Base-by-base conservation (phyloP, 345 rosid genomes). In the Eucalyptus globulus region DNA sequence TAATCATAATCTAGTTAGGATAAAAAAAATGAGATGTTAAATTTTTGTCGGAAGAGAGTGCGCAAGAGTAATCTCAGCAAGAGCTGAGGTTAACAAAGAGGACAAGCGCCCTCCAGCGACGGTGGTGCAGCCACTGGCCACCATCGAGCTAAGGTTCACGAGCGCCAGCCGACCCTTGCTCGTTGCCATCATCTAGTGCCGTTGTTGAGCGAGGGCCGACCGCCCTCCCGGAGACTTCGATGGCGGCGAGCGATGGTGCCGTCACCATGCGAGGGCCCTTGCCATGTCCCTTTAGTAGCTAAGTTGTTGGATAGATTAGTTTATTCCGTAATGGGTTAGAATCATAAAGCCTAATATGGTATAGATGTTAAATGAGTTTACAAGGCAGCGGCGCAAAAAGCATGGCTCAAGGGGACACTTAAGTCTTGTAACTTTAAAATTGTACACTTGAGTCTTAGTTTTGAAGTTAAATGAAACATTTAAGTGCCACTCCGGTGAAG, bases 191-290 rank as follows among this genome's bases (percentile, higher is more conserved):
- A 72, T 72, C 27, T 3, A 0, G 44, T 21, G 81, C 8, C 9
- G 0, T 43, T 37, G 4, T 72, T 4, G 45, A 72, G 27, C 5
- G 6, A 72, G 81, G 12, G 27, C 27, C 5, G 2, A 72, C 43
- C 26, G 1, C 45, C 44, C 1, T 72, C 44, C 11, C 4, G 1
- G 27, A 37, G 14, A 72, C 45, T 19, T 72, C 2, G 1, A 0
- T 5, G 6, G 45, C 1, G 3, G 45, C 2, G 2, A 3, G 14
- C 3, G 1, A 11, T 37, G 8, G 45, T 11, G 14, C 44, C 45
- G 6, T 21, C 27, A 7, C 45, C 14, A 0, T 10, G 45, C 8
- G 14, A 72, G 45, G 81, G 81, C 8, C 27, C 81, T 22, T 37
- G 12, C 3, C 45, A 9, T 21, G 43, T 72, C 45, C 81, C 22